A percentile compares a stretch with the other conserved stretches of the same genome.
phyloP scores from a whole-genome alignment of 192 early-diverging fungal genomes.

The Coemansia furcata region DNA sequence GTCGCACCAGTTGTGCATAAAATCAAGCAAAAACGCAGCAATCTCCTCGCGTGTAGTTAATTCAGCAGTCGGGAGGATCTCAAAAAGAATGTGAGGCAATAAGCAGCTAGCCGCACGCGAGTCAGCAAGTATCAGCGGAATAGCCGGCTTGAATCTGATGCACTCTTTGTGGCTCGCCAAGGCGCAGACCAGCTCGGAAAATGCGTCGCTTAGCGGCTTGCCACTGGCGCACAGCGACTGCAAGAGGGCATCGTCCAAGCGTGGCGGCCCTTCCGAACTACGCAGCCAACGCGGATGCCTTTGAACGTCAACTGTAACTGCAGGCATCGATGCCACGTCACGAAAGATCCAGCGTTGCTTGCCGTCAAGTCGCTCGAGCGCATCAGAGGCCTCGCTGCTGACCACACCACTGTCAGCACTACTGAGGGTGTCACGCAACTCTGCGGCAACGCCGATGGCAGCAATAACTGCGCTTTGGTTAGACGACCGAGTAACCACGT shows the following conservation, averaged over 20 bases:
- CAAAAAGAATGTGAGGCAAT: slow-evolving; percentile 31
- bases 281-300: slow-evolving; percentile 11
- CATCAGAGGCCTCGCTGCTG: neutral
- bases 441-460: slow-evolving; percentile 19
- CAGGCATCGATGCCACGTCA: slow-evolving; percentile 25
- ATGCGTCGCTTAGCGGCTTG: slow-evolving; percentile 12
- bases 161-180: slow-evolving; percentile 22
- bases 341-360: slow-evolving; percentile 23
- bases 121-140: slow-evolving; percentile 30
- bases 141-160: slow-evolving; percentile 11
- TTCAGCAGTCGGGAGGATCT: slow-evolving; percentile 16
- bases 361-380: slow-evolving; percentile 13
- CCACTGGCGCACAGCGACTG: slow-evolving; percentile 15
- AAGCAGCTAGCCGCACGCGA: slow-evolving; percentile 26
- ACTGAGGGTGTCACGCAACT: neutral
- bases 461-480: slow-evolving; percentile 20
- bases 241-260: slow-evolving; percentile 25
- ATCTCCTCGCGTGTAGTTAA: slow-evolving; percentile 16
- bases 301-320: neutral
- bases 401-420: neutral
- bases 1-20: slow-evolving; percentile 44
- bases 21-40: slow-evolving; percentile 41
- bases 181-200: slow-evolving; percentile 34
- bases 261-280: neutral
- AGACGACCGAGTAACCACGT: slow-evolving; percentile 14